Base-by-base conservation (phyloP, 371 early-diverging fungal species). In the Syncephalastrum sp. region DNA sequence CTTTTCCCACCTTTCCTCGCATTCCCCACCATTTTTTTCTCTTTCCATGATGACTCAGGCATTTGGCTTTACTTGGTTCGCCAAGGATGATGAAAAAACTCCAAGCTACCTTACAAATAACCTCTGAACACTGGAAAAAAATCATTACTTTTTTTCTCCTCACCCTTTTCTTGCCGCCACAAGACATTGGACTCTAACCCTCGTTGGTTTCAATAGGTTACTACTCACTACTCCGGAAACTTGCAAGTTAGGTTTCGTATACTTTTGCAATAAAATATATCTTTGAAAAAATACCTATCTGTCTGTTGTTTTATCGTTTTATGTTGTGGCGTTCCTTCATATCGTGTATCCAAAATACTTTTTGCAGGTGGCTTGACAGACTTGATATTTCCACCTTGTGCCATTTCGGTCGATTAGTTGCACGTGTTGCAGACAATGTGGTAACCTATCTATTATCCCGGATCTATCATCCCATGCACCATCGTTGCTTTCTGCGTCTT, bases 11-110 rank as follows among this genome's bases (percentile, higher is more conserved):
- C 23, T 3, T 53, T 51, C 51, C 27, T 51, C 23, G 23, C 44
- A 19, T 53, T 19, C 27, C 47, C n/a, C 27, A 16, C 4, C 17
- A 13, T 25, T n/a, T 21, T 52, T 48, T 43, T 49, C 64, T 29
- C 53, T 42, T 59, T 25, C 45, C 59, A 72, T 61, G 76, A 75
- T 75, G 76, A 75, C 48, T 48, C 63, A 63, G 76, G 76, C 76
- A 75, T 75, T 75, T 75, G 76, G 69, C 76, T 75, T 75, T 75
- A 75, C 70, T 59, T 59, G 51, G 60, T 62, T 56, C 64, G 64
- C 42, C 19, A 56, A 29, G 68, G 61, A 57, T 75, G 76, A 75
- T 69, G 76, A 75, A 65, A 70, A 72, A 65, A 33, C 33, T 42
- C 56, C 72, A 63, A 75, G 72, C 72, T 72, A 72, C 72, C 76